Conservation (phyloP, 2,329 filamentous ascomycete species). For the Endothia cerciana region DNA sequence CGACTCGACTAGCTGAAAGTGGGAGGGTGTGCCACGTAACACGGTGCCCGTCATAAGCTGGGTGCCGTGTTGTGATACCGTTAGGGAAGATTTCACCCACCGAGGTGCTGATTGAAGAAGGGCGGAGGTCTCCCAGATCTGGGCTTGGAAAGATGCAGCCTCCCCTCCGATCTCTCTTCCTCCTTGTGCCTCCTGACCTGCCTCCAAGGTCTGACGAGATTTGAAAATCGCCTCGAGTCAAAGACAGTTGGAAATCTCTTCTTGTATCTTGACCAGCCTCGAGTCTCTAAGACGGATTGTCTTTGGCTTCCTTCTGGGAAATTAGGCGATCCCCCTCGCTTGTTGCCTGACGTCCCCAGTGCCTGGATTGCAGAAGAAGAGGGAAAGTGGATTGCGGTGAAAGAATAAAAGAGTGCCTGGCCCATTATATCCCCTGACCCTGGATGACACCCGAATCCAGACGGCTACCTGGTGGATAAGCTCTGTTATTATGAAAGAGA, state of each 20-base stretch:
- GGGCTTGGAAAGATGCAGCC: slow-evolving; percentile 22
- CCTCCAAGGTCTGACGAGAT: slow-evolving; percentile 24
- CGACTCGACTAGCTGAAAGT: slow-evolving; percentile 15
- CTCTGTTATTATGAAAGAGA: not conserved
- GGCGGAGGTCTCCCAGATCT: slow-evolving; percentile 27
- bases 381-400: not conserved
- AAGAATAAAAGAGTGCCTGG: slow-evolving; percentile 16
- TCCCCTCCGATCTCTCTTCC: slow-evolving; percentile 9
- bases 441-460: not conserved
- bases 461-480: not conserved
- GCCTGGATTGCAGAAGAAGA: not conserved
- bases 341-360: slow-evolving; percentile 16
- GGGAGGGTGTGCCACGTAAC: slow-evolving; percentile 36
- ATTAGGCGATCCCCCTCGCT: slow-evolving; percentile 24
- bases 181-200: slow-evolving; percentile 21
- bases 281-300: not conserved
- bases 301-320: slow-evolving; percentile 20
- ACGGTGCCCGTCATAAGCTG: slow-evolving; percentile 45
- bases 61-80: slow-evolving; percentile 39
- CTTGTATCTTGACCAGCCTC: not conserved
- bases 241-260: slow-evolving; percentile 25
- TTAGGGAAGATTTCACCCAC: slow-evolving; percentile 38
- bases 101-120: slow-evolving; percentile 27
- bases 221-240: slow-evolving; percentile 27
- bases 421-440: not conserved